phyloP scores from a whole-genome alignment of 2,329 filamentous ascomycete genomes.

The Fusarium napiforme region DNA sequence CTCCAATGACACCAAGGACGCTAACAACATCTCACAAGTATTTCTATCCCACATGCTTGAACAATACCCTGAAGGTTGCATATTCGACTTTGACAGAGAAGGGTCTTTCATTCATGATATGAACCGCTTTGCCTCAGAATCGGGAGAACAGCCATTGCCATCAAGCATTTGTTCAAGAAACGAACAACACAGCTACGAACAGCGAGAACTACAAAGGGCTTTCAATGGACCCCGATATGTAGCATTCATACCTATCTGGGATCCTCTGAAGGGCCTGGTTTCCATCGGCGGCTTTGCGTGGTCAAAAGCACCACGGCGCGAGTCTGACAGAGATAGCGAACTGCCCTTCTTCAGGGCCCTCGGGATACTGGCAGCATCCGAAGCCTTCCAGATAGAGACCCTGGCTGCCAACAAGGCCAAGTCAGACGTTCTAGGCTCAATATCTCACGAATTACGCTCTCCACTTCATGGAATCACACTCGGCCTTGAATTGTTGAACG shows the following conservation, averaged over 20 bases:
- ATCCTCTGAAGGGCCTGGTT: background rate
- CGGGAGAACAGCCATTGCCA: background rate
- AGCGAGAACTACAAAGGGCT: background rate
- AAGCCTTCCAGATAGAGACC: background rate
- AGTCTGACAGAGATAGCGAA: background rate
- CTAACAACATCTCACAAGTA: background rate
- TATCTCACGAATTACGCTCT: slow-evolving; percentile 5
- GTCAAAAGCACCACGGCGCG: background rate
- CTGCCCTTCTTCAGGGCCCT: background rate
- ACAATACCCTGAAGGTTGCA: background rate
- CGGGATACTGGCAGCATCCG: background rate
- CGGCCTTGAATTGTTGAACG: background rate
- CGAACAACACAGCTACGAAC: background rate
- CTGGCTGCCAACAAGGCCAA: background rate
- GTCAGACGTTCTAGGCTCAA: background rate
- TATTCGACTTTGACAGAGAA: background rate
- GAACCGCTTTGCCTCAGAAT: rapidly evolving
- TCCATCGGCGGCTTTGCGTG: background rate
- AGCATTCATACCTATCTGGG: slow-evolving; percentile 2
- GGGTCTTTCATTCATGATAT: too few relatives aligned
- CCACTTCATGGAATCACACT: slow-evolving; percentile 1
- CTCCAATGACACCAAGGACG: background rate
- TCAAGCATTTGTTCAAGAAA: background rate
- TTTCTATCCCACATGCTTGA: background rate
- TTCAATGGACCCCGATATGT: background rate